Evolutionary conservation across 2,329 filamentous ascomycete genomes (phyloP).

Genomic region (Trichoderma atroviride): DNA sequence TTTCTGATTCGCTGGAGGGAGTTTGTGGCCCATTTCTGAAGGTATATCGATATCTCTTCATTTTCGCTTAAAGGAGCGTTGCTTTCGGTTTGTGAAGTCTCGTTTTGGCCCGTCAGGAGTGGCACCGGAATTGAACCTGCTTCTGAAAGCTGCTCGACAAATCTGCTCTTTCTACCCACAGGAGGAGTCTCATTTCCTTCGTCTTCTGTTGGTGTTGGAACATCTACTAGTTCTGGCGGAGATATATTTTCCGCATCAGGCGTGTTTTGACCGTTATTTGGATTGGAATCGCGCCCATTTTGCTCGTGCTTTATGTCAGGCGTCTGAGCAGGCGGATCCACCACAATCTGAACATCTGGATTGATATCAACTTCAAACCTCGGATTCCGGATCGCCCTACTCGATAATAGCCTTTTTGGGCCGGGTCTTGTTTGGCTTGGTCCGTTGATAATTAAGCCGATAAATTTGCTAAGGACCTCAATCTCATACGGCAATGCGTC

Average conservation of each 20-base stretch:
- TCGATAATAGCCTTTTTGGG: background rate
- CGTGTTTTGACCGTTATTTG: background rate
- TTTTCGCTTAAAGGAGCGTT: background rate
- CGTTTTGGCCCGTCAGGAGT: background rate
- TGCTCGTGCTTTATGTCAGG: background rate
- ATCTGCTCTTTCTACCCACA: conserved; percentile 16
- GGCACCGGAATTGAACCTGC: background rate
- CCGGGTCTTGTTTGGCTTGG: background rate
- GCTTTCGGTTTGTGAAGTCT: background rate
- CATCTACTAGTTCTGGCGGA: background rate
- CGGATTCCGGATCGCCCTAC: background rate
- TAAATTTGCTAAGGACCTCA: conserved; percentile 18
- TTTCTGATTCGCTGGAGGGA: background rate
- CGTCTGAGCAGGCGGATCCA: background rate
- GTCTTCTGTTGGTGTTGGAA: background rate
- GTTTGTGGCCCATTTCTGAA: conserved; percentile 1
- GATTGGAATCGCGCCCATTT: background rate
- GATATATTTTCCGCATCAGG: background rate
- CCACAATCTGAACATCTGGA: background rate
- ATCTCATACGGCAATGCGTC: background rate
- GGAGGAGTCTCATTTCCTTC: background rate
- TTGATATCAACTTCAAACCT: background rate
- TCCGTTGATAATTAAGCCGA: background rate
- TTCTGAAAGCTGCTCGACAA: conserved; percentile 21
- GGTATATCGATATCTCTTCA: conserved; percentile 7